These are phyloP conservation scores for Fermentozyma sake DNA, from an alignment of 1,139 yeast species.

Conservation along the genomic window DNA sequence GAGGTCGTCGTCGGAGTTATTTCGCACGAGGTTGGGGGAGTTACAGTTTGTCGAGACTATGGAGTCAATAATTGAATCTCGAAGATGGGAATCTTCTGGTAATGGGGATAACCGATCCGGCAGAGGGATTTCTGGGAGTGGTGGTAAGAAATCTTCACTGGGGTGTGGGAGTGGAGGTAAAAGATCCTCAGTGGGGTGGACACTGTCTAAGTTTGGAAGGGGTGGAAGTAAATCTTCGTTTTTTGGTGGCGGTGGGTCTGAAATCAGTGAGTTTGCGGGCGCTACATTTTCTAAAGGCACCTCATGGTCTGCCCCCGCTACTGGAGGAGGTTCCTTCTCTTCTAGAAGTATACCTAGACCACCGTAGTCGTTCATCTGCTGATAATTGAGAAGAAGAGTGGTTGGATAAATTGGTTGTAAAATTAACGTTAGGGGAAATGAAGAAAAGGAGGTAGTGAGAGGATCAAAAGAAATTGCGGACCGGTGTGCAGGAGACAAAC, in stretches of 20 bases:
- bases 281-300: no score
- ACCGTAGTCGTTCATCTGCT: slow-evolving; percentile 13
- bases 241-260: slow-evolving; percentile 4
- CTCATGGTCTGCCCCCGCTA: no score
- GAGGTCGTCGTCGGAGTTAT: slow-evolving; percentile 3
- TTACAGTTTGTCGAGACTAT: slow-evolving; percentile 6
- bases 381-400: no score
- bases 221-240: slow-evolving; percentile 37
- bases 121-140: no score
- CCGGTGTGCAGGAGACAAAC: no score
- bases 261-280: background rate
- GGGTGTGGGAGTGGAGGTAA: slow-evolving; percentile 12
- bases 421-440: no score
- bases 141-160: slow-evolving; percentile 13
- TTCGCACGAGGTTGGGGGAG: slow-evolving; percentile 3
- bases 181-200: no score
- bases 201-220: slow-evolving; percentile 25
- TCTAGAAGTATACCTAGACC: slow-evolving; percentile 14
- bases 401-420: no score
- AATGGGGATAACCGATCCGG: no score
- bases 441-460: no score
- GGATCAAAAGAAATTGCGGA: no score
- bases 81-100: slow-evolving; percentile 3
- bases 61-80: slow-evolving; percentile 14
- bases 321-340: slow-evolving; percentile 9